Evolutionary conservation across 2,329 filamentous ascomycete species (phyloP).

Genomic region (Thielaviopsis musarum): DNA sequence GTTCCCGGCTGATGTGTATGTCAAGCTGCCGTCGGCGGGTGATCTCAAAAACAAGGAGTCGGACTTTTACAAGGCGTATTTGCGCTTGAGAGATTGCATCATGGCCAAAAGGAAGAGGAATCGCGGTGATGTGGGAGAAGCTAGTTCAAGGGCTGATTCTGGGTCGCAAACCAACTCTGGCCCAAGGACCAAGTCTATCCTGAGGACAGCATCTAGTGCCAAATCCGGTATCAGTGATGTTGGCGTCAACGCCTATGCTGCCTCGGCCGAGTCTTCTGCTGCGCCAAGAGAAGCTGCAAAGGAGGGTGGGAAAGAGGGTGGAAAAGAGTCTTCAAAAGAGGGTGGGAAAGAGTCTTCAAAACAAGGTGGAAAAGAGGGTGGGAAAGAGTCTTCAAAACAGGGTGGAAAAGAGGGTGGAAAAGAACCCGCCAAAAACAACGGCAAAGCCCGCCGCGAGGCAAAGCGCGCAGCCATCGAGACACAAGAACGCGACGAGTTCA

Average conservation of each 20-base stretch:
- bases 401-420: not conserved
- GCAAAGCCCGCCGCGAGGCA: conserved; percentile 16
- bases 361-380: not conserved
- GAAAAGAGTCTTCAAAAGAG: not conserved
- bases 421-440: conserved; percentile 16
- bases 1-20: not conserved
- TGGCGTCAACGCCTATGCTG: no score
- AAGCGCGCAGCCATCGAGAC: conserved; percentile 12
- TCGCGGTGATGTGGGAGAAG: no score
- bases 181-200: no score
- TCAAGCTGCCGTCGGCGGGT: not conserved
- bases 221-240: no score
- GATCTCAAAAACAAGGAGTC: not conserved
- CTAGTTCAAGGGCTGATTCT: not conserved
- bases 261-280: no score
- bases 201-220: no score
- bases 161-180: not conserved
- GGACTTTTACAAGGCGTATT: not conserved
- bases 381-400: not conserved
- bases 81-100: not conserved
- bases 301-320: not conserved
- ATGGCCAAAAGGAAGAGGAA: not conserved
- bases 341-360: not conserved
- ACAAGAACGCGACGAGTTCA: not conserved
- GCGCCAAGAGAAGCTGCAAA: no score